Evolutionary conservation across 169 alveolate species (phyloP).

Genomic region (Perkinsus chesapeaki): DNA sequence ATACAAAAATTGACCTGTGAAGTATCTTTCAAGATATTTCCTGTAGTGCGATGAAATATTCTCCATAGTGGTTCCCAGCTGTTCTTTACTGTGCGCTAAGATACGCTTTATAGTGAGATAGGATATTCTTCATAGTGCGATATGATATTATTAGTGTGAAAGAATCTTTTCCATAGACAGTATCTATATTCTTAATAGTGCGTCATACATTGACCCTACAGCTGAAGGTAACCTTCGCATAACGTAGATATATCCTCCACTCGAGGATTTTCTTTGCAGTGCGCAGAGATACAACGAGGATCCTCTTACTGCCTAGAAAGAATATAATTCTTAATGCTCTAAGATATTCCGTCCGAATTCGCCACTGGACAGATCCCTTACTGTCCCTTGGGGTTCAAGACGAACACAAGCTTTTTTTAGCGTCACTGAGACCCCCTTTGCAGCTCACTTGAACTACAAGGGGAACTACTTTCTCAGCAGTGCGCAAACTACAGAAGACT

Average conservation of each 20-base stretch:
- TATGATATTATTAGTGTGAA: not conserved
- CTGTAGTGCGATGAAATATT: not conserved
- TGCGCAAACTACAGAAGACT: not conserved
- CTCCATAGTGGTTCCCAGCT: not conserved
- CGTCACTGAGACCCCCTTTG: not conserved
- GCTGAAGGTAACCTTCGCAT: not conserved
- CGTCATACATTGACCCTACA: too few relatives aligned
- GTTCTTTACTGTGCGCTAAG: not conserved
- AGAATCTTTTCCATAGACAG: not conserved
- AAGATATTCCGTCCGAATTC: not conserved
- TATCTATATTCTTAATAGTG: not conserved
- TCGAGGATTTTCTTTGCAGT: not conserved
- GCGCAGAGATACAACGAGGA: not conserved
- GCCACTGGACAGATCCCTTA: not conserved
- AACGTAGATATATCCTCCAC: not conserved
- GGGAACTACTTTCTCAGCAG: not conserved
- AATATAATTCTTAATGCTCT: not conserved
- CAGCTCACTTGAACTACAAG: not conserved
- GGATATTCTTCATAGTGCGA: not conserved
- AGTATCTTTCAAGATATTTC: not conserved
- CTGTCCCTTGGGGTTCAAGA: constrained; percentile 2
- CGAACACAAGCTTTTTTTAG: not conserved
- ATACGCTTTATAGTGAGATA: not conserved
- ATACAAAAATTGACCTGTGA: not conserved
- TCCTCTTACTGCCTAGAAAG: not conserved